These are phyloP conservation scores for Leccinum boreale DNA, from an alignment of 768 basidiomycete genomes.

Conservation along the genomic window DNA sequence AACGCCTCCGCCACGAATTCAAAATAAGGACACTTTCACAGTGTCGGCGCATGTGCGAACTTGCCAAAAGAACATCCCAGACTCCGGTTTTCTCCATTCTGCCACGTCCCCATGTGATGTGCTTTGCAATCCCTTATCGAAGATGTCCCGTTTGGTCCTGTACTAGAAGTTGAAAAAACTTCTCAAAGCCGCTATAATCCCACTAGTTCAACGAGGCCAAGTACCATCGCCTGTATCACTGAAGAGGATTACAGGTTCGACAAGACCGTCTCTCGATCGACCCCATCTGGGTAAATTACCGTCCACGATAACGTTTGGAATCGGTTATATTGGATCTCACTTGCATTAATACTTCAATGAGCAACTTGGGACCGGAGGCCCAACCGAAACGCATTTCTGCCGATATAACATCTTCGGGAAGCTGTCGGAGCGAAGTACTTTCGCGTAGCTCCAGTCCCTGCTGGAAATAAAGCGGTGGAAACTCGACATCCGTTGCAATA, in stretches of 20 bases:
- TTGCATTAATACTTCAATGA: constrained; percentile 59
- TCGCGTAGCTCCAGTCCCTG: constrained; percentile 62
- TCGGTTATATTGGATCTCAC: constrained; percentile 34
- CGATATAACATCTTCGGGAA: constrained; percentile 70
- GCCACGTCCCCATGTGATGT: constrained; percentile 69
- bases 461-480: constrained; percentile 68
- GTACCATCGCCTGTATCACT: constrained; percentile 53
- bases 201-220: constrained; percentile 52
- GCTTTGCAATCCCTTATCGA: constrained; percentile 59
- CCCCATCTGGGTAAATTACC: neutral
- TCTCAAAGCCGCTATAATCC: constrained; percentile 69
- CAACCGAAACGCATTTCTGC: constrained; percentile 74
- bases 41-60: constrained; percentile 21
- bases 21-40: constrained; percentile 1
- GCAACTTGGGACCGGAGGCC: constrained; percentile 56
- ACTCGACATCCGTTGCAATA: neutral
- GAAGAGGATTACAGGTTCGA: constrained; percentile 62
- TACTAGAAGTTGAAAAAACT: constrained; percentile 59
- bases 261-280: constrained; percentile 48
- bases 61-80: constrained; percentile 85
- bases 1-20: constrained; percentile 1
- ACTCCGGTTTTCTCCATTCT: constrained; percentile 60
- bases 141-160: constrained; percentile 62
- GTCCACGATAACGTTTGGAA: neutral
- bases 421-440: constrained; percentile 77